Evolutionary conservation across 2,329 filamentous ascomycete species (phyloP).

Genomic region (Pleoardoris graminearum): DNA sequence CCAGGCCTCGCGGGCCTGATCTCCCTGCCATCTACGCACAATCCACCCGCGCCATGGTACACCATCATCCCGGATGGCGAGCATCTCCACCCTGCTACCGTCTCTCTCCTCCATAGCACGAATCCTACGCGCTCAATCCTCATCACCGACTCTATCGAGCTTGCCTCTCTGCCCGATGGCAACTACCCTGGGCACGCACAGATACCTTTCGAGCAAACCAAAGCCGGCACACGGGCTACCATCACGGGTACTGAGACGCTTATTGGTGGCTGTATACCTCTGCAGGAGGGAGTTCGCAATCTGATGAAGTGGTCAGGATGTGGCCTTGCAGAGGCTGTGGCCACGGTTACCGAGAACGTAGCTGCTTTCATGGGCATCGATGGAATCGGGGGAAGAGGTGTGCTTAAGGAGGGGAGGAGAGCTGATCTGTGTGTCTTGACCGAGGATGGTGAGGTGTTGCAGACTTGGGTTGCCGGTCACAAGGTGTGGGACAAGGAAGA

Average conservation of each 20-base stretch:
- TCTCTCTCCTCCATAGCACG: slow-evolving; percentile 53
- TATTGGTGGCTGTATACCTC: slow-evolving; percentile 56
- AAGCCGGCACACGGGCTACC: slow-evolving; percentile 53
- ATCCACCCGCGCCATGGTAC: slow-evolving; percentile 50
- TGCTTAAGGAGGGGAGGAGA: slow-evolving; percentile 50
- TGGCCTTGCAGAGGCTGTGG: slow-evolving; percentile 53
- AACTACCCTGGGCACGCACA: slow-evolving; percentile 57
- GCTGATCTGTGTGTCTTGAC: slow-evolving; percentile 56
- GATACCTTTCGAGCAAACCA: slow-evolving; percentile 55
- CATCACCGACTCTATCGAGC: slow-evolving; percentile 59
- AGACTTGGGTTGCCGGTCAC: slow-evolving; percentile 57
- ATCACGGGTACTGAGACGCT: slow-evolving; percentile 59
- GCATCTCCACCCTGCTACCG: slow-evolving; percentile 57
- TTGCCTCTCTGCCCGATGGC: slow-evolving; percentile 57
- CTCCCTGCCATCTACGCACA: slow-evolving; percentile 27
- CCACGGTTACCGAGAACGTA: slow-evolving; percentile 56
- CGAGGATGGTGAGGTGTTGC: slow-evolving; percentile 51
- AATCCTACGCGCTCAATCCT: slow-evolving; percentile 55
- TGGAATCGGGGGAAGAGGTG: slow-evolving; percentile 46
- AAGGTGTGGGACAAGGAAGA: slow-evolving; percentile 52
- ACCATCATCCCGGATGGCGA: slow-evolving; percentile 59
- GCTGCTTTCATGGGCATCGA: slow-evolving; percentile 55
- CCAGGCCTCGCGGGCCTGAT: slow-evolving; percentile 55
- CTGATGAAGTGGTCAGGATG: slow-evolving; percentile 53
- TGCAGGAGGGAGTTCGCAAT: slow-evolving; percentile 57